Evolutionary conservation across 2,329 filamentous ascomycete genomes (phyloP), one percentile per base, ranked within the genome.

Genomic region (Rhytidhysteron rufulum): DNA sequence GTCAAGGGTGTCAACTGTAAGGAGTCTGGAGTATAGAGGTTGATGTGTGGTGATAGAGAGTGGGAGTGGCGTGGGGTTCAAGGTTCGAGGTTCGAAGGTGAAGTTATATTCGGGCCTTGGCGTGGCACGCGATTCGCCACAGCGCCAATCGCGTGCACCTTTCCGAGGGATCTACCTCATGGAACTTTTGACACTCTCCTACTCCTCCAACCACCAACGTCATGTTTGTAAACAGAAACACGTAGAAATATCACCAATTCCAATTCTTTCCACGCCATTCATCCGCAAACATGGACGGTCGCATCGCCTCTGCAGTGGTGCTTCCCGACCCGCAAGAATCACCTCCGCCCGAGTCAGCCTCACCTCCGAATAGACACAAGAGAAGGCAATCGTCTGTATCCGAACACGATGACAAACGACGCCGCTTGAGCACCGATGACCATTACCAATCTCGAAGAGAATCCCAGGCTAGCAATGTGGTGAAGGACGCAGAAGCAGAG

Each of bases 291-390:
- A 63, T 63, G 60, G 58, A 57, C 43, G 72, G 68, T 39, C 58
- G 66, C 34, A 72, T 79, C 51, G 73, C 74, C 24, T 79, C 76
- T 11, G 74, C 73, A 38, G 75, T 79, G 42, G 67, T 75, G 27
- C 51, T 79, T 15, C 76, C 76, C 24, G 74, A 76, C 24, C 44
- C 45, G 52, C 65, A 44, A 46, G 54, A 39, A 30, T 54, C 51
- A 13, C 50, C 39, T 34, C 37, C 66, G 40, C 63, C 31, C 43
- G 20, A 60, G 37, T 58, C 46, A 45, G 54, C 55, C 42, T 56
- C 61, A 22, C 57, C 58, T 13, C 38, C 50, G 17, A 49, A 43
- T 24, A 39, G 50, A 38, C 53, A 62, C 18, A 80, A 79, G 54
- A 69, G 79, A 49, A 68, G 77, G 46, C 71, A 77, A 51, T 79